A percentile compares a stretch with the other conserved stretches of the same genome.
Conservation (phyloP, 345 rosid species). For the Euphorbia tirucalli region DNA sequence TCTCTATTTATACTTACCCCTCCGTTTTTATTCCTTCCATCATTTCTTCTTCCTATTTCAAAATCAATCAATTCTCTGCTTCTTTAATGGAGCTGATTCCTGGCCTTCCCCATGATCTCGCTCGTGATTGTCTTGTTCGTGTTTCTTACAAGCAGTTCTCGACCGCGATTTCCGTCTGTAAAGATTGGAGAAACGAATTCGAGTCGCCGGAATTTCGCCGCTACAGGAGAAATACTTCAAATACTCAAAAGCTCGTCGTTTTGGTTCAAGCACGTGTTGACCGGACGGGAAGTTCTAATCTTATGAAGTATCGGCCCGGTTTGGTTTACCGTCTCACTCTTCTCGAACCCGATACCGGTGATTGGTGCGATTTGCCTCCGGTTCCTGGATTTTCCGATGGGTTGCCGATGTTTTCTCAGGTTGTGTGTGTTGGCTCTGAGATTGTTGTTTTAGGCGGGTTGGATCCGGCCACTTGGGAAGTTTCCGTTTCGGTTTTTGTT, state of each 20-base stretch:
- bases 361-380: conserved; percentile 57
- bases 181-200: conserved; percentile 54
- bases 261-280: conserved; percentile 54
- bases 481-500: conserved; percentile 44
- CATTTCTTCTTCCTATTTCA: background rate
- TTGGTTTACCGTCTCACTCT: conserved; percentile 41
- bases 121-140: conserved; percentile 59
- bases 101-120: conserved; percentile 56
- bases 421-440: conserved; percentile 54
- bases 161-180: conserved; percentile 45
- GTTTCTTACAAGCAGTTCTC: conserved; percentile 43
- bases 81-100: conserved; percentile 56
- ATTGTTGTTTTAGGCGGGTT: conserved; percentile 81
- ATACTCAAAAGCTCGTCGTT: conserved; percentile 47
- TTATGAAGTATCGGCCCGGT: conserved; percentile 24
- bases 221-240: conserved; percentile 30
- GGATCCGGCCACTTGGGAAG: conserved; percentile 62
- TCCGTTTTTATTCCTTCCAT: background rate
- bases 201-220: conserved; percentile 42
- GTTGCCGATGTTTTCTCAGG: conserved; percentile 61
- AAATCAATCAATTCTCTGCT: too few relatives aligned
- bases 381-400: conserved; percentile 43
- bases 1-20: background rate
- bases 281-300: conserved; percentile 16
- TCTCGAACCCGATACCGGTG: conserved; percentile 53